Evolutionary conservation across 345 rosid species (phyloP), one percentile per base, ranked within the genome.

Genomic region (Jatropha curcas): DNA sequence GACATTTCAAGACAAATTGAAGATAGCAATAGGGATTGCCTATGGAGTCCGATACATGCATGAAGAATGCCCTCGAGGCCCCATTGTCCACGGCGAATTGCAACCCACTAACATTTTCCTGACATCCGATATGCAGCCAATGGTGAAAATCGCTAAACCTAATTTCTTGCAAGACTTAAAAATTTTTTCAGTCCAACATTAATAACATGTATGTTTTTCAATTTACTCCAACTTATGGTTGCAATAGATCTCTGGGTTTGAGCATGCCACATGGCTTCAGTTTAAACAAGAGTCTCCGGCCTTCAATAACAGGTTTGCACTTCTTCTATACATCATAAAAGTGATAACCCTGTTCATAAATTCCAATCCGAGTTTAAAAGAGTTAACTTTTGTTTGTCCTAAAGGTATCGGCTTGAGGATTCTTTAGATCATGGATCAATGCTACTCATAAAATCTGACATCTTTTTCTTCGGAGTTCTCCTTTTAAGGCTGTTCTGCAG

Each of bases 41-140:
- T 66, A 73, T 22, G 86, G 65, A 1, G 25, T 81, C 51, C 79
- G 82, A 51, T 84, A 81, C 35, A 76, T 84, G 86, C 86, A 84
- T 41, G 77, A 74, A 71, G 83, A 81, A 61, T 81, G 81, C 70
- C 79, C 77, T 17, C 67, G 62, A 43, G 80, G 84, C 66, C 82
- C 82, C 14, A 25, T 81, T 55, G 67, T 67, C 30, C 84, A 84
- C 12, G 79, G 84, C 3, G 67, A 76, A 27, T 66, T 83, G 61
- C 73, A 43, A 53, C 71, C 74, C 28, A 39, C 31, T 71, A 81
- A 81, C 71, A 68, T 81, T 76, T 75, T 73, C 39, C 48, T 81
- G n/a, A 59, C 77, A 22, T 52, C 35, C 4, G 69, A 81, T 53
- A 55, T 73, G 24, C 65, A 57, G 68, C 87, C 87, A 5, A 37